These are phyloP conservation scores for Phytophthora constricta DNA, from an alignment of 352 stramenopile species.

Conservation along the genomic window DNA sequence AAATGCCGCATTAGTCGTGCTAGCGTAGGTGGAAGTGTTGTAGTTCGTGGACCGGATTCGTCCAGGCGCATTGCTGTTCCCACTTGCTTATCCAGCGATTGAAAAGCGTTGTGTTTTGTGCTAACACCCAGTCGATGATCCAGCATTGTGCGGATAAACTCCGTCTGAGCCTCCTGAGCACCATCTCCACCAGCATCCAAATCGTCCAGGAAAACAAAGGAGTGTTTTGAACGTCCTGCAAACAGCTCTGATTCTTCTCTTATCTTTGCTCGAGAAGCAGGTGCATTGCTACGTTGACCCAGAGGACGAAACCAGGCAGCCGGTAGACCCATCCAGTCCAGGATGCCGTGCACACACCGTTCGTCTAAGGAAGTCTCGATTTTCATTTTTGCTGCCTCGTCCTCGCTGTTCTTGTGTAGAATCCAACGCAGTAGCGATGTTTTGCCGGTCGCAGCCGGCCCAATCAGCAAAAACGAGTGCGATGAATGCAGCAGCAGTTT, in stretches of 20 bases:
- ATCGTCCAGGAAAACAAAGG: constrained; percentile 70
- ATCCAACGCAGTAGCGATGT: constrained; percentile 56
- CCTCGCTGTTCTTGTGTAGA: constrained; percentile 41
- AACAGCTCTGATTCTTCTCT: constrained; percentile 56
- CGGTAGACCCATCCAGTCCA: constrained; percentile 59
- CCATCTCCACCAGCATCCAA: constrained; percentile 25
- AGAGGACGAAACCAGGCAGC: constrained; percentile 46
- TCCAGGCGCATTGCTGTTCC: constrained; percentile 46
- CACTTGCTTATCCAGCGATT: constrained; percentile 43
- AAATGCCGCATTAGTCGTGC: constrained; percentile 61
- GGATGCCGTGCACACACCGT: constrained; percentile 38
- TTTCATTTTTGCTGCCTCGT: constrained; percentile 47
- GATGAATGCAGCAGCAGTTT: constrained; percentile 42
- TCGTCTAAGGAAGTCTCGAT: constrained; percentile 58
- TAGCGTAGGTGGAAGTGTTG: background rate
- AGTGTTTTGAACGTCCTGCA: constrained; percentile 21
- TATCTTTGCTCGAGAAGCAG: constrained; percentile 28
- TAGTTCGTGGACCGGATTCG: background rate
- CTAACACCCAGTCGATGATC: constrained; percentile 54
- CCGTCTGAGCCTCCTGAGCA: constrained; percentile 20
- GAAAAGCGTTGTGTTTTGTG: constrained; percentile 34
- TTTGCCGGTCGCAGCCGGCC: constrained; percentile 55
- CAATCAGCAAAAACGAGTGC: constrained; percentile 55
- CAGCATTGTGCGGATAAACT: constrained; percentile 59
- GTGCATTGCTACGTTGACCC: constrained; percentile 2